phyloP scores from a whole-genome alignment of 495 filamentous ascomycete genomes.

The Xylaria nigripes region DNA sequence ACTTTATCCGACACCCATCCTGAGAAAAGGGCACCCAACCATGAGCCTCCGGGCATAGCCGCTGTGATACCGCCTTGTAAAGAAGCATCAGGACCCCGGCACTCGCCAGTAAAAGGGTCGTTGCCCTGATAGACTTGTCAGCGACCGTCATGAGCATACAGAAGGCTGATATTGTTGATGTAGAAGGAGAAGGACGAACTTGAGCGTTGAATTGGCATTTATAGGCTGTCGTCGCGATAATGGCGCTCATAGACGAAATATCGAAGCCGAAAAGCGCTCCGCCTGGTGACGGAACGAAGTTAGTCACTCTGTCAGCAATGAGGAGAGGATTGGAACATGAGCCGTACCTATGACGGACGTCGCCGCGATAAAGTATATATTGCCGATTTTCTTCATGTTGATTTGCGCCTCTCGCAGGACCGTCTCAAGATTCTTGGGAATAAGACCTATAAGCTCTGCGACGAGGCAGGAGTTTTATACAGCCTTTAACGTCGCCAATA shows the following conservation, averaged over 20 bases:
- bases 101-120: conserved; percentile 28
- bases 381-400: conserved; percentile 49
- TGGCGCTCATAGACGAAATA: conserved; percentile 74
- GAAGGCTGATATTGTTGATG: neutral
- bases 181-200: conserved; percentile 20
- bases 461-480: neutral
- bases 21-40: conserved; percentile 60
- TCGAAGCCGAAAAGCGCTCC: conserved; percentile 79
- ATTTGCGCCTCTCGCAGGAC: conserved; percentile 10
- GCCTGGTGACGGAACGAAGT: conserved; percentile 32
- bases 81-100: conserved; percentile 40
- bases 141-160: conserved; percentile 9
- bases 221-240: conserved; percentile 54
- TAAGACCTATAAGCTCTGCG: neutral
- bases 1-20: conserved; percentile 58
- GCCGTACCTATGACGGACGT: conserved; percentile 54
- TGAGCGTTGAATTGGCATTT: conserved; percentile 57
- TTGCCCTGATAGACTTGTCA: conserved; percentile 18
- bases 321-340: neutral
- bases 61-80: conserved; percentile 56
- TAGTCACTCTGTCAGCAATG: conserved; percentile 17
- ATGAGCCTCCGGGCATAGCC: conserved; percentile 69
- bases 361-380: conserved; percentile 67
- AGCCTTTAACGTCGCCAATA: too few relatives aligned
- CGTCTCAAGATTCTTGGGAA: neutral